A percentile compares a stretch with the other conserved stretches of the same genome.
Evolutionary conservation across 1,139 yeast genomes (phyloP).

Genomic region (Debaryomyces udenii): DNA sequence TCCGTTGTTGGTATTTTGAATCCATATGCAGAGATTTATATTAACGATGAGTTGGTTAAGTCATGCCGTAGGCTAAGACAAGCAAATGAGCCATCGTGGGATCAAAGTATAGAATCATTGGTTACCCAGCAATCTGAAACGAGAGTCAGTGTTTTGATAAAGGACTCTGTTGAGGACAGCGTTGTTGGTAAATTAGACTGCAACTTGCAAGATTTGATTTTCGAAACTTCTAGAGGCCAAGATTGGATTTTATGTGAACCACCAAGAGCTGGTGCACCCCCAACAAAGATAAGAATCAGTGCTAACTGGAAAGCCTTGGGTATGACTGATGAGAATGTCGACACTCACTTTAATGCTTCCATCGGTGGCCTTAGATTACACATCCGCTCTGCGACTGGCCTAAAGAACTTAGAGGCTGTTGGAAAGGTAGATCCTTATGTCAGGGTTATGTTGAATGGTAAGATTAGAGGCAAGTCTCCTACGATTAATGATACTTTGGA

Average conservation of each 20-base stretch:
- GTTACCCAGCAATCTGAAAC: slow-evolving; percentile 62
- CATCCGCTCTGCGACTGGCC: slow-evolving; percentile 54
- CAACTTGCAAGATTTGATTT: slow-evolving; percentile 55
- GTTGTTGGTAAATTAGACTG: slow-evolving; percentile 58
- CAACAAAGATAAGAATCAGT: slow-evolving; percentile 54
- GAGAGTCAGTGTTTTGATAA: slow-evolving; percentile 54
- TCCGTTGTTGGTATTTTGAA: slow-evolving; percentile 72
- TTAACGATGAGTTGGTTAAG: slow-evolving; percentile 57
- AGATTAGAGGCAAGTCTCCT: slow-evolving; percentile 55
- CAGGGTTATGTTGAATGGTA: slow-evolving; percentile 59
- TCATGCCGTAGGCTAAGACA: slow-evolving; percentile 63
- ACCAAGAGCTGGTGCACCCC: slow-evolving; percentile 30
- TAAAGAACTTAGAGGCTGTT: slow-evolving; percentile 63
- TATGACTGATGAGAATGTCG: slow-evolving; percentile 50
- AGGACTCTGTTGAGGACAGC: slow-evolving; percentile 54
- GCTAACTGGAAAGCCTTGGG: slow-evolving; percentile 76
- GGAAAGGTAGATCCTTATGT: slow-evolving; percentile 79
- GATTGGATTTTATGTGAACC: slow-evolving; percentile 53
- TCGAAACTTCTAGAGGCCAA: slow-evolving; percentile 56
- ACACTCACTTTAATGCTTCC: slow-evolving; percentile 53
- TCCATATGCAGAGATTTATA: slow-evolving; percentile 68
- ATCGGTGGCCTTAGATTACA: slow-evolving; percentile 68
- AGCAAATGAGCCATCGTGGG: slow-evolving; percentile 74
- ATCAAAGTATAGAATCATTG: slow-evolving; percentile 61
- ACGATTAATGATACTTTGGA: slow-evolving; percentile 57